Evolutionary conservation across 1,284 basidiomycete species (phyloP).

Genomic region (Omphalotus olearius): DNA sequence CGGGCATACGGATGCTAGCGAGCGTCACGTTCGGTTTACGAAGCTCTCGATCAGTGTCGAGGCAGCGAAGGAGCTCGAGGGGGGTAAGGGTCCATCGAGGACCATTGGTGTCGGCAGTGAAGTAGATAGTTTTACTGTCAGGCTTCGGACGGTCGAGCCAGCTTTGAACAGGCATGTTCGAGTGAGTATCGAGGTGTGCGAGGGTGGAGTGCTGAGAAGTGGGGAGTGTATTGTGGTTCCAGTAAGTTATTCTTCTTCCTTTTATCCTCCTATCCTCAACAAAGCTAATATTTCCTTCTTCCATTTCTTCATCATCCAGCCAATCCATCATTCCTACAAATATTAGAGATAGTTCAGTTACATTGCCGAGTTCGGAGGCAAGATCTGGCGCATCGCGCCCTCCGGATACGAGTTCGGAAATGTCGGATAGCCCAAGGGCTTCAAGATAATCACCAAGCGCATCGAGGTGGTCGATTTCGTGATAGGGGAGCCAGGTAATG

Average conservation of each 20-base stretch:
- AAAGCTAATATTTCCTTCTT: not conserved
- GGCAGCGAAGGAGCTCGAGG: not conserved
- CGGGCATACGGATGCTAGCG: not conserved
- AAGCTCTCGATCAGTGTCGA: not conserved
- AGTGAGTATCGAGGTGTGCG: not conserved
- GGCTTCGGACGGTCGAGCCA: not conserved
- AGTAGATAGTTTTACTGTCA: slow-evolving; percentile 1
- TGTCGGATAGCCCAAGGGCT: slow-evolving; percentile 12
- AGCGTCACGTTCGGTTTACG: not conserved
- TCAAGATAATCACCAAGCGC: slow-evolving; percentile 17
- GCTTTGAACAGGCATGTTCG: not conserved
- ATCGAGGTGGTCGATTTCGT: slow-evolving; percentile 18
- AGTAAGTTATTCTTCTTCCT: not conserved
- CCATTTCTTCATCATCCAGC: not conserved
- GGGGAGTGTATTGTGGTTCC: not conserved
- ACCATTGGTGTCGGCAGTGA: not conserved
- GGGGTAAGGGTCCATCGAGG: not conserved
- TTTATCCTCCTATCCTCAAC: too few relatives aligned
- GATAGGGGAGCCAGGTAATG: slow-evolving; percentile 20
- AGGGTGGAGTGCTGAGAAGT: not conserved
- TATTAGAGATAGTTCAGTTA: not conserved
- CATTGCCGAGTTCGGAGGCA: not conserved
- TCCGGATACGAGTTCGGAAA: not conserved
- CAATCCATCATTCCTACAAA: slow-evolving; percentile 2
- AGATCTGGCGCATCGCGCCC: slow-evolving; percentile 11